Conservation (phyloP, 768 basidiomycete genomes). For the Auricularia sp. region DNA sequence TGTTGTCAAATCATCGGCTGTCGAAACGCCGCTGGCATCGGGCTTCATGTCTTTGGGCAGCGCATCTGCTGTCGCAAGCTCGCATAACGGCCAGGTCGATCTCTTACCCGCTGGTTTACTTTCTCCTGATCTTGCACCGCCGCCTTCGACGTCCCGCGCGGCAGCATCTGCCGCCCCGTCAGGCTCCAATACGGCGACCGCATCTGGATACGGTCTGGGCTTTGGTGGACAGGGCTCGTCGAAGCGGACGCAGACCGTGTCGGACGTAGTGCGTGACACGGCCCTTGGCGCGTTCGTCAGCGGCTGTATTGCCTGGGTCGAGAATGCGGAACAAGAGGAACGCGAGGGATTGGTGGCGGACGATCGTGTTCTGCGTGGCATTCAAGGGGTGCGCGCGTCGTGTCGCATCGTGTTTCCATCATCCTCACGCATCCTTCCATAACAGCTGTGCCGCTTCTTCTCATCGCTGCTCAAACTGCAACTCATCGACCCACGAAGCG, state of each 20-base stretch:
- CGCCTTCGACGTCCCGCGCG: too few relatives aligned
- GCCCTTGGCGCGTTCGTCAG: conserved; percentile 65
- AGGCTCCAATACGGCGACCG: too few relatives aligned
- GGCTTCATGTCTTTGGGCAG: too few relatives aligned
- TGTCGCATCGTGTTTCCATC: conserved; percentile 16
- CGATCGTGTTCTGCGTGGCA: conserved; percentile 62
- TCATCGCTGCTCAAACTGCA: conserved; percentile 54
- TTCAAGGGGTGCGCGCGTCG: conserved; percentile 44
- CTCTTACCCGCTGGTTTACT: too few relatives aligned
- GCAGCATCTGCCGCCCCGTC: too few relatives aligned
- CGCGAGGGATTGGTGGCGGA: conserved; percentile 58
- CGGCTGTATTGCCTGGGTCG: conserved; percentile 59
- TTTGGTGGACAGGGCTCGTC: too few relatives aligned
- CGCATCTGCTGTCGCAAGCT: too few relatives aligned
- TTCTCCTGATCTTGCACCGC: too few relatives aligned
- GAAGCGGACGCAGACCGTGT: conserved; percentile 32
- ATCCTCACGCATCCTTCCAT: conserved; percentile 1
- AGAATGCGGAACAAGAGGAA: conserved; percentile 59
- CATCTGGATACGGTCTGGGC: too few relatives aligned
- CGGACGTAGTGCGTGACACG: conserved; percentile 53
- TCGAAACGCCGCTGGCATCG: too few relatives aligned
- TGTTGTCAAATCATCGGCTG: conserved; percentile 24
- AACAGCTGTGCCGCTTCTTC: conserved; percentile 69
- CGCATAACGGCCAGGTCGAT: too few relatives aligned
- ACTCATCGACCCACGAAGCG: conserved; percentile 53